Conservation (phyloP, 1,139 yeast genomes). For the Suhomyces wounanorum region DNA sequence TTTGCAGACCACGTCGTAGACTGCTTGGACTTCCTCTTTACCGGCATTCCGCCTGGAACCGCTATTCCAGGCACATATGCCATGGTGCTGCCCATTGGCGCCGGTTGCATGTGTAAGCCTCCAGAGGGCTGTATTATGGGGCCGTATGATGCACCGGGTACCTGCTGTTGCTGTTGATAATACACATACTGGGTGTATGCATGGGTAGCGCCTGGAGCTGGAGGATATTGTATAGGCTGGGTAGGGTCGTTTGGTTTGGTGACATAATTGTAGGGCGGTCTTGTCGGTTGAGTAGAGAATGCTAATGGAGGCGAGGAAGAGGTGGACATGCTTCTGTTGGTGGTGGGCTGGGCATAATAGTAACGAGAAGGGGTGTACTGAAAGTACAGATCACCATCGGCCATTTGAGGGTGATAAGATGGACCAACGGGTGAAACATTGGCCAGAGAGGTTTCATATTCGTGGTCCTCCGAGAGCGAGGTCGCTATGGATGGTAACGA, state of each 20-base stretch:
- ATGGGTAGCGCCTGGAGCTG: constrained; percentile 1
- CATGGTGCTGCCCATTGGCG: constrained; percentile 3
- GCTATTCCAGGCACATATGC: constrained; percentile 10
- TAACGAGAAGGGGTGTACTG: constrained; percentile 7
- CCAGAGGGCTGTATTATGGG: constrained; percentile 2
- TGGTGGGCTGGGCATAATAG: background rate
- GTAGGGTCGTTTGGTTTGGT: constrained; percentile 2
- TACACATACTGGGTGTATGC: constrained; percentile 9
- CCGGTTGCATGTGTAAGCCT: constrained; percentile 1
- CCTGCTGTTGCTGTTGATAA: constrained; percentile 13
- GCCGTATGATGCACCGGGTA: background rate
- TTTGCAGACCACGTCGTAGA: constrained; percentile 44
- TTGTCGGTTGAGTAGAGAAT: constrained; percentile 1
- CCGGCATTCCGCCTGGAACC: constrained; percentile 8
- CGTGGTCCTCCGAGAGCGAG: background rate
- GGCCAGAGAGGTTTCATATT: constrained; percentile 2
- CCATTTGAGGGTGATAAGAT: background rate
- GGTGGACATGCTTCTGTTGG: constrained; percentile 5
- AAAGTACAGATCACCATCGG: constrained; percentile 8
- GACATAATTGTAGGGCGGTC: constrained; percentile 7
- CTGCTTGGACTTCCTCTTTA: constrained; percentile 30
- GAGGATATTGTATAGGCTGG: constrained; percentile 2
- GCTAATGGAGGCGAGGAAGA: constrained; percentile 7
- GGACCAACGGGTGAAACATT: constrained; percentile 5
- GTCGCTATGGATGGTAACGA: constrained; percentile 1